A percentile compares a stretch with the other conserved stretches of the same genome.
Evolutionary conservation across 1,284 basidiomycete genomes (phyloP).

Genomic region (Clitocybe nebularis): DNA sequence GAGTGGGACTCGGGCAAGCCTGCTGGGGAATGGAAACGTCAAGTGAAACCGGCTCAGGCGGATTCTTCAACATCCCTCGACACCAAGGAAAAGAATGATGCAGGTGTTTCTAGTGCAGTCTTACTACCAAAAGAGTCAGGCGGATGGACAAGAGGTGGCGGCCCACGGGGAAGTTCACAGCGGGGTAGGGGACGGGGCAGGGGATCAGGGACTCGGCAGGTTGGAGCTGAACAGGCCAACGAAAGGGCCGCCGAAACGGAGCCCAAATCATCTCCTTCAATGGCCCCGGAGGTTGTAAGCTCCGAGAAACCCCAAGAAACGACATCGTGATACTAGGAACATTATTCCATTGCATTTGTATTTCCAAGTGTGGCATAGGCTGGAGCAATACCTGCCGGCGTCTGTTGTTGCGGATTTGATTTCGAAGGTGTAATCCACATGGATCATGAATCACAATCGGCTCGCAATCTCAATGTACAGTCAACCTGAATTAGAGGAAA

Average conservation of each 20-base stretch:
- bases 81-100: slow-evolving; percentile 10
- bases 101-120: neutral
- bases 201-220: slow-evolving; percentile 25
- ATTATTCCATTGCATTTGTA: neutral
- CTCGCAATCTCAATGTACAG: too few relatives aligned
- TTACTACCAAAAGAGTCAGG: slow-evolving; percentile 11
- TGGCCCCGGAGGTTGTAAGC: slow-evolving; percentile 8
- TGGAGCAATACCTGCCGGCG: too few relatives aligned
- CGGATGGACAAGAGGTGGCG: slow-evolving; percentile 27
- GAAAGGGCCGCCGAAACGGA: slow-evolving; percentile 11
- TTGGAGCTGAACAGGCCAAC: slow-evolving; percentile 13
- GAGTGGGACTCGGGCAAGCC: slow-evolving; percentile 83
- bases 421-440: too few relatives aligned
- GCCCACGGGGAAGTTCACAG: slow-evolving; percentile 23
- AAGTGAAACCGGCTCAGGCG: slow-evolving; percentile 10
- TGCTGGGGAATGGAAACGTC: slow-evolving; percentile 36
- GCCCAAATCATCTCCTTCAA: slow-evolving; percentile 8
- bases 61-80: slow-evolving; percentile 2
- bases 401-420: too few relatives aligned
- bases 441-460: too few relatives aligned
- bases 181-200: slow-evolving; percentile 35
- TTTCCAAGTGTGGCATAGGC: too few relatives aligned
- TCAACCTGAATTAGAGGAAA: too few relatives aligned
- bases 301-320: slow-evolving; percentile 7
- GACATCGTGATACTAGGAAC: slow-evolving; percentile 3